Percentiles rank a stretch among this genome's conserved stretches.
phyloP scores from a whole-genome alignment of 352 stramenopile genomes.

The Globisporangium alternatum region DNA sequence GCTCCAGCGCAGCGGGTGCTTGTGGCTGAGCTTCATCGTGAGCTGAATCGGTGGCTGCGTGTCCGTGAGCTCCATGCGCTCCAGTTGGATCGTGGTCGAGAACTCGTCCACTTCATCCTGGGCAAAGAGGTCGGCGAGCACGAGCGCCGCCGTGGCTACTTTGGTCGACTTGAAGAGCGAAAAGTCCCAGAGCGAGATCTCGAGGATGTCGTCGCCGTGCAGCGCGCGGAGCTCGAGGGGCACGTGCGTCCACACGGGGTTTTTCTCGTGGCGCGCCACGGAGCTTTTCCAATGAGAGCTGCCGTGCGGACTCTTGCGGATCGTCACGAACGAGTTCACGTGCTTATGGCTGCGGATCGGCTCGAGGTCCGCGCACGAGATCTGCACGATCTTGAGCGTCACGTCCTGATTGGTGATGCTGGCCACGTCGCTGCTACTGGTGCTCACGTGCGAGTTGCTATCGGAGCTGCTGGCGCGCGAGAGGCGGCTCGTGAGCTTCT shows the following conservation, averaged over 20 bases:
- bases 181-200: slow-evolving; percentile 71
- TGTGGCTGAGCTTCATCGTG: slow-evolving; percentile 20
- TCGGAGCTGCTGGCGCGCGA: slow-evolving; percentile 15
- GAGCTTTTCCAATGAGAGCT: slow-evolving; percentile 43
- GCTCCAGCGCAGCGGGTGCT: slow-evolving; percentile 7
- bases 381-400: slow-evolving; percentile 34
- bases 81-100: slow-evolving; percentile 43
- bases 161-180: slow-evolving; percentile 58
- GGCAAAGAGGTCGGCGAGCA: slow-evolving; percentile 38
- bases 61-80: slow-evolving; percentile 37
- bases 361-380: slow-evolving; percentile 36
- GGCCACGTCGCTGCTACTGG: slow-evolving; percentile 13
- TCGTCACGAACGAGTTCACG: slow-evolving; percentile 54
- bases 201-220: slow-evolving; percentile 31
- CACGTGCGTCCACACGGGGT: slow-evolving; percentile 42
- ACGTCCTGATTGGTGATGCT: slow-evolving; percentile 21
- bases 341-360: slow-evolving; percentile 52
- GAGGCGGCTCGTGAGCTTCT: slow-evolving; percentile 3
- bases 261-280: slow-evolving; percentile 33
- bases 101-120: slow-evolving; percentile 30
- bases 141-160: slow-evolving; percentile 44
- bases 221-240: slow-evolving; percentile 37
- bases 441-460: slow-evolving; percentile 18
- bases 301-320: slow-evolving; percentile 31
- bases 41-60: slow-evolving; percentile 29